Conservation (phyloP, 306 rosid species). For the Ormosia emarginata region DNA sequence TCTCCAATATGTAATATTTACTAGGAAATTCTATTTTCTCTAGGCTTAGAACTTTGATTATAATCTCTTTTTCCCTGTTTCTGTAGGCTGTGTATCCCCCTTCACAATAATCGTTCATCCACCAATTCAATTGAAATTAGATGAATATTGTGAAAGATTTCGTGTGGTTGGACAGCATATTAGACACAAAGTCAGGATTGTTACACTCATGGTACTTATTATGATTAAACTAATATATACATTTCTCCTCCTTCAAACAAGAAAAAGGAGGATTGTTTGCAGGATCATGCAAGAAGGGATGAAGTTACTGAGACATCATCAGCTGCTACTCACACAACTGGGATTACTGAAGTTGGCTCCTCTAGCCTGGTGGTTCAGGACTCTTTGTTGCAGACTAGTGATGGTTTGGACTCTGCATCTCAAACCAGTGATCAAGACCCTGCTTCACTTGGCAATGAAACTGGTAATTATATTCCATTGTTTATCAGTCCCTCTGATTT, state of each 20-base stretch:
- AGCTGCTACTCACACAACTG: slow-evolving; percentile 13
- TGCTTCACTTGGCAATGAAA: slow-evolving; percentile 14
- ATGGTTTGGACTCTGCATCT: slow-evolving; percentile 18
- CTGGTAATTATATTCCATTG: slow-evolving; percentile 9
- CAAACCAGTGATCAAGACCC: slow-evolving; percentile 20
- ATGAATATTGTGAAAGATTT: background rate
- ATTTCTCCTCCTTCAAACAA: background rate
- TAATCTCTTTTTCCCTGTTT: background rate
- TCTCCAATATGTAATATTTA: background rate
- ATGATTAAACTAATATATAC: background rate
- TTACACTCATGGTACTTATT: background rate
- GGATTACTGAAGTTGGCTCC: slow-evolving; percentile 28
- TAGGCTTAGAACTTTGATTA: background rate
- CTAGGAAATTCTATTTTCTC: background rate
- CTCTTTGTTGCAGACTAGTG: background rate
- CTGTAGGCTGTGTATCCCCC: background rate
- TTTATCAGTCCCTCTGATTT: background rate
- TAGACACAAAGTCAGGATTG: background rate
- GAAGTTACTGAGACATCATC: slow-evolving; percentile 24
- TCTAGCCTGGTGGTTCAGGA: slow-evolving; percentile 4
- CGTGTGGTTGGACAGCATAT: background rate
- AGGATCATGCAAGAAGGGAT: slow-evolving; percentile 13
- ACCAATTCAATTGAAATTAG: background rate
- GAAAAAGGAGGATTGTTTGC: background rate
- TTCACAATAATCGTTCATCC: background rate